Conservation (phyloP, 129 eudicot species). For the Calendula officinalis region DNA sequence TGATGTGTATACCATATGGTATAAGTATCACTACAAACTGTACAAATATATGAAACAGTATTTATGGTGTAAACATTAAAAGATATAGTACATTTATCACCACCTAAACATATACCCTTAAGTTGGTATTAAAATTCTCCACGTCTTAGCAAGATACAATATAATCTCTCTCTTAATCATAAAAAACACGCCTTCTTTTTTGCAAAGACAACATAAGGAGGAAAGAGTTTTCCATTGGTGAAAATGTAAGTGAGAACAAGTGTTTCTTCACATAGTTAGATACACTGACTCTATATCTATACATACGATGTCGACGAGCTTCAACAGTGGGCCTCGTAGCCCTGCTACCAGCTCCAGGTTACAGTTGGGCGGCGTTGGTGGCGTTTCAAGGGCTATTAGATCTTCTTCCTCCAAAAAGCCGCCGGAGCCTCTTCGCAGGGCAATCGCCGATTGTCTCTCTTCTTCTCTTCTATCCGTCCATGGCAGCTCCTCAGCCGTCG, state of each 20-base stretch:
- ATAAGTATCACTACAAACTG: no score
- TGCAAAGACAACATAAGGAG: conserved; percentile 18
- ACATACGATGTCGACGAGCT: conserved; percentile 53
- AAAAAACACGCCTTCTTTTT: conserved; percentile 17
- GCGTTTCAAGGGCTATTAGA: conserved; percentile 64
- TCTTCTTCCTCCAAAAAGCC: conserved; percentile 87
- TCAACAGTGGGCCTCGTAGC: conserved; percentile 66
- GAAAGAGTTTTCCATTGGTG: conserved; percentile 32
- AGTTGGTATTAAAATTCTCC: neutral
- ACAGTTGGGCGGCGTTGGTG: conserved; percentile 54
- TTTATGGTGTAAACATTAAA: no score
- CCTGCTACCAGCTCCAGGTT: conserved; percentile 61
- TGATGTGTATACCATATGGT: no score
- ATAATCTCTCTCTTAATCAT: conserved; percentile 26
- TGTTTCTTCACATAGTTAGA: conserved; percentile 29
- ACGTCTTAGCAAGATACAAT: conserved; percentile 17
- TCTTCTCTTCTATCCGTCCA: conserved; percentile 55
- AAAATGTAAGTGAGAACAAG: conserved; percentile 34
- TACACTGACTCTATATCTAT: conserved; percentile 31
- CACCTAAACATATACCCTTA: no score
- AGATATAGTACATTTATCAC: no score
- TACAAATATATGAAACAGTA: no score
- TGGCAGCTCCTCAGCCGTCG: conserved; percentile 44
- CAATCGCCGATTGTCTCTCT: conserved; percentile 88
- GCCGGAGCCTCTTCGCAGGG: conserved; percentile 98